Conservation (phyloP, 2,329 filamentous ascomycete genomes). For the Colletotrichum truncatum region DNA sequence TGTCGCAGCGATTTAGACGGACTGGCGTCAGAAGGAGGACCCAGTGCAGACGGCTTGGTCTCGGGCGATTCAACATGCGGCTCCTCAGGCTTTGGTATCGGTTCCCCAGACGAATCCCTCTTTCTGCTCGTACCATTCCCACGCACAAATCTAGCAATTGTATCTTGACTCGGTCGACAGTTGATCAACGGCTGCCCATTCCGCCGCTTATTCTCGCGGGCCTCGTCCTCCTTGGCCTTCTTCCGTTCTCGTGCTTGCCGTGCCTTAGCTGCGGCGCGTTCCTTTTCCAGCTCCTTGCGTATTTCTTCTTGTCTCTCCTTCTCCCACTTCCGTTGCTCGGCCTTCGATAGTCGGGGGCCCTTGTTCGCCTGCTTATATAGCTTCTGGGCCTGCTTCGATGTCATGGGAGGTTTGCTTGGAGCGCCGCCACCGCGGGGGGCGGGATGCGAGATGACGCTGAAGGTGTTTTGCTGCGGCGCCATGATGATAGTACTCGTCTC, state of each 20-base stretch:
- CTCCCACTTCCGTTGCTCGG: conserved; percentile 50
- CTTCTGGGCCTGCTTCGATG: conserved; percentile 51
- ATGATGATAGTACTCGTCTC: conserved; percentile 36
- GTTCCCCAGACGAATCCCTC: conserved; percentile 32
- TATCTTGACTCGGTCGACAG: conserved; percentile 65
- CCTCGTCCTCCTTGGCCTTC: conserved; percentile 60
- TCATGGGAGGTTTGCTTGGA: conserved; percentile 45
- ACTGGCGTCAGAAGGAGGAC: not conserved
- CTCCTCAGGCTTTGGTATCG: not conserved
- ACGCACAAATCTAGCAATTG: conserved; percentile 62
- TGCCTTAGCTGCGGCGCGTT: conserved; percentile 57
- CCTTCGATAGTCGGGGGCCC: conserved; percentile 51
- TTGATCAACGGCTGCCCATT: conserved; percentile 63
- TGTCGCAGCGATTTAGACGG: not conserved
- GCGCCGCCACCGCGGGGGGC: conserved; percentile 33
- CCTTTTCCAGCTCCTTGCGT: conserved; percentile 59
- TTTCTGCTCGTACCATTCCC: conserved; percentile 43
- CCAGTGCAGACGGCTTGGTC: conserved; percentile 1
- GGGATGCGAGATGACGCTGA: conserved; percentile 51
- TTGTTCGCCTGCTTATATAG: conserved; percentile 47
- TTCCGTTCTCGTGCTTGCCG: conserved; percentile 62
- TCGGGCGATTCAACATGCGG: not conserved
- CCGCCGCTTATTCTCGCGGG: conserved; percentile 58
- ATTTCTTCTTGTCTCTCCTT: conserved; percentile 61
- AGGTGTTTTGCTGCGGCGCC: conserved; percentile 51